These are phyloP conservation scores for Podospora appendiculata DNA, from an alignment of 495 filamentous ascomycete genomes.

Conservation along the genomic window DNA sequence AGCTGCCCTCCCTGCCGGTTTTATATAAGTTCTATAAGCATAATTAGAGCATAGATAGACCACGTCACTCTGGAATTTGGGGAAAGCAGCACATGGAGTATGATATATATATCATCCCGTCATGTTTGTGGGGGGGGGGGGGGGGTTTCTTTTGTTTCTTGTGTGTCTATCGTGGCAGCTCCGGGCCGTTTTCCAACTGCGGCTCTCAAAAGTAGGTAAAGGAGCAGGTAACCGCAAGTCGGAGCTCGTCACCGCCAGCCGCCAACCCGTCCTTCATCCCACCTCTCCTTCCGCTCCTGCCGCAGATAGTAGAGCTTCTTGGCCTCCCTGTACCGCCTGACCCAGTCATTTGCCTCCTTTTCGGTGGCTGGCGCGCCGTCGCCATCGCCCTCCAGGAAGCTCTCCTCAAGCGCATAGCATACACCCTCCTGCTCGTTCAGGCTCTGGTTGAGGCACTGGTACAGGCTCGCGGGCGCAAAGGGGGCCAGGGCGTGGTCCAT, in stretches of 20 bases:
- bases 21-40: too few species aligned
- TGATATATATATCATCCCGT: too few species aligned
- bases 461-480: conserved; percentile 77
- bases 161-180: too few species aligned
- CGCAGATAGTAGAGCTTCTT: conserved; percentile 67
- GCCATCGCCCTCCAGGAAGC: conserved; percentile 58
- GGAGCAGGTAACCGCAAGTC: too few species aligned
- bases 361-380: conserved; percentile 47
- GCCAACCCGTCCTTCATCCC: conserved; percentile 91
- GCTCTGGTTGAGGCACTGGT: conserved; percentile 65
- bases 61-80: too few species aligned
- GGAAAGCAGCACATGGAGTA: too few species aligned
- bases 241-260: conserved; percentile 68
- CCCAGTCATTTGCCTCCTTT: conserved; percentile 77
- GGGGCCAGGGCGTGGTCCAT: conserved; percentile 80
- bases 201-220: too few species aligned
- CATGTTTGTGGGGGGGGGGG: too few species aligned
- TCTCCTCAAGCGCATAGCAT: conserved; percentile 77
- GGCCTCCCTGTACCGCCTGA: conserved; percentile 67
- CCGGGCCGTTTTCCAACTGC: too few species aligned
- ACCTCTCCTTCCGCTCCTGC: conserved; percentile 76
- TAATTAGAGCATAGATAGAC: too few species aligned
- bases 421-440: conserved; percentile 79
- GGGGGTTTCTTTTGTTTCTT: too few species aligned
- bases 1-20: too few species aligned